Conservation (phyloP, 306 rosid genomes). For the Sicyos baderoa region DNA sequence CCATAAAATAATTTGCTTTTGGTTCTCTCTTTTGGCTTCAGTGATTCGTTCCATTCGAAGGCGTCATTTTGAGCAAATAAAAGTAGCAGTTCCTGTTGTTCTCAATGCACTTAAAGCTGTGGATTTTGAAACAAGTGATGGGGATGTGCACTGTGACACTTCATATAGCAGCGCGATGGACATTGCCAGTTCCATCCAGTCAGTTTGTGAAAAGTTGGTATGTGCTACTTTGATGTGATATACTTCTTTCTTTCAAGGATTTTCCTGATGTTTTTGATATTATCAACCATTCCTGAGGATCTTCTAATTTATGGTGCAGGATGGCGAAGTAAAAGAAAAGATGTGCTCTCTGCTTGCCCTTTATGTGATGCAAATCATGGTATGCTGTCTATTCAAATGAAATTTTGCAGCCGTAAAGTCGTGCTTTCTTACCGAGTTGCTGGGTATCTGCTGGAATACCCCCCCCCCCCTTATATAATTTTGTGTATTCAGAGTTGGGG, state of each 20-base stretch:
- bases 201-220: conserved; percentile 58
- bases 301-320: conserved; percentile 35
- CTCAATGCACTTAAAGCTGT: conserved; percentile 55
- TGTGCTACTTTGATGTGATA: conserved; percentile 27
- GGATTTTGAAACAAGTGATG: conserved; percentile 44
- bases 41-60: conserved; percentile 59
- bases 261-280: conserved; percentile 19
- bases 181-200: conserved; percentile 57
- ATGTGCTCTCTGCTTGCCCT: conserved; percentile 65
- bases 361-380: conserved; percentile 68
- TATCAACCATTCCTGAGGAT: conserved; percentile 16
- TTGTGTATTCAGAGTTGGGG: background rate
- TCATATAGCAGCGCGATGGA: conserved; percentile 46
- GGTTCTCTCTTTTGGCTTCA: conserved; percentile 27
- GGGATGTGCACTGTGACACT: conserved; percentile 32
- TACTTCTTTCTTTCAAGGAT: conserved; percentile 15
- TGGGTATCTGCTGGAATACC: background rate
- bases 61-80: conserved; percentile 78
- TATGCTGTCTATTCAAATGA: conserved; percentile 12
- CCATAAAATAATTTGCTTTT: conserved; percentile 1
- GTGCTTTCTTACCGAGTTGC: background rate
- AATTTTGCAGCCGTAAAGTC: background rate
- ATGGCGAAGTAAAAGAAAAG: conserved; percentile 41
- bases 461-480: background rate
- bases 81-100: conserved; percentile 52